These are phyloP conservation scores for Kodamaea alishanica DNA, from an alignment of 1,139 yeast species.

Conservation along the genomic window DNA sequence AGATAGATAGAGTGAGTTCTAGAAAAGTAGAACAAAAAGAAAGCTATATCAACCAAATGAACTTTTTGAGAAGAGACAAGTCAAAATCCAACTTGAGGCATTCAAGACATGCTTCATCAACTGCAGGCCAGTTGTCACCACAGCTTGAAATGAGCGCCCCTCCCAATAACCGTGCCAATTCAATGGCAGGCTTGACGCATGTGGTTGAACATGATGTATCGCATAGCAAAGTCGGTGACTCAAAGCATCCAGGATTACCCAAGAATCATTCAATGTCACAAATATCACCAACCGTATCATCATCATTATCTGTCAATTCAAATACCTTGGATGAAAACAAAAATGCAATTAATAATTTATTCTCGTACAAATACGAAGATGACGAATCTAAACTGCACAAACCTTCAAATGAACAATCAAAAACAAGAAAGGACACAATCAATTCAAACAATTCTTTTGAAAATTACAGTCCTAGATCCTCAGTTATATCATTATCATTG, in stretches of 20 bases:
- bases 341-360: conserved; percentile 8
- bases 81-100: conserved; percentile 19
- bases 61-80: conserved; percentile 30
- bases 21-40: too few relatives aligned
- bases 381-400: conserved; percentile 3
- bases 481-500: conserved; percentile 14
- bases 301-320: conserved; percentile 5
- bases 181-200: conserved; percentile 2
- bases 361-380: conserved; percentile 11
- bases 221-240: too few relatives aligned
- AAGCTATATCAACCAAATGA: conserved; percentile 15
- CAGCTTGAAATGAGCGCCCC: not conserved
- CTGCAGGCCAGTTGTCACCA: conserved; percentile 14
- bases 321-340: conserved; percentile 1
- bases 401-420: conserved; percentile 1
- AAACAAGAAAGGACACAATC: conserved; percentile 1
- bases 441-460: conserved; percentile 9
- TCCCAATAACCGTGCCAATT: conserved; percentile 2
- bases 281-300: conserved; percentile 12
- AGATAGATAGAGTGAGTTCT: too few relatives aligned
- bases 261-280: conserved; percentile 9
- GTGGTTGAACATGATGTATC: not conserved
- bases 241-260: not conserved
- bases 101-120: conserved; percentile 1
- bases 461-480: conserved; percentile 18